Evolutionary conservation across 2,329 filamentous ascomycete species (phyloP), one percentile per base, ranked within the genome.

Genomic region (Colletotrichum viniferum): DNA sequence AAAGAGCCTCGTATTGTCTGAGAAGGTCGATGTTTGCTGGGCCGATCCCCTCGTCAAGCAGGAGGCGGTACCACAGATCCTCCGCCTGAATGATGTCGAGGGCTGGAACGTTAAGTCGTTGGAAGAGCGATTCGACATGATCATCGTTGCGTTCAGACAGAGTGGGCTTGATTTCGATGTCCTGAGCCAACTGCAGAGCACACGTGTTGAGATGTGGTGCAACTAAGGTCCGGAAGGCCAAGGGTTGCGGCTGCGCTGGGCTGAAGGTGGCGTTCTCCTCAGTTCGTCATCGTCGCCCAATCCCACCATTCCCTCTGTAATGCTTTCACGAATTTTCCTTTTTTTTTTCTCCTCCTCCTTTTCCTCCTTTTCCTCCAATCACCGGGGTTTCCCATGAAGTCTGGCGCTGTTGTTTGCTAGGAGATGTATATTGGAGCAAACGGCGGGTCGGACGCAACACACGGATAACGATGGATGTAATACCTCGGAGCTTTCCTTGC

Each of bases 61-160:
- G 71, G 81, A 83, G 18, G 82, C 81, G 4, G 81, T 89, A 21
- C 83, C 84, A 24, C 82, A 85, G 56, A 85, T 89, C 30, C 65
- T 79, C 6, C 84, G 84, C 4, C 78, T 88, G 3, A 77, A 79
- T 13, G 84, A 85, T 16, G 58, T 16, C 52, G 76, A 77, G 5
- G 78, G 83, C 4, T 89, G 88, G 88, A 84, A 79, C 2, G 78
- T 76, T 13, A 78, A 82, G 26, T 78, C 77, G 7, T 79, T 89
- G 18, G 81, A 84, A 48, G 68, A 77, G 16, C 73, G 73, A 1
- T 89, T 89, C 68, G 82, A 87, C 76, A 83, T 86, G 77, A 80
- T 89, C 24, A 82, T 88, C 3, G 83, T 89, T 9, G 82, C 86
- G 1, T 84, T 87, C 64, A 83, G 83, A 34, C 87, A 89, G 74